phyloP scores from a whole-genome alignment of 2,329 filamentous ascomycete genomes.

The Raffaelea arxii region DNA sequence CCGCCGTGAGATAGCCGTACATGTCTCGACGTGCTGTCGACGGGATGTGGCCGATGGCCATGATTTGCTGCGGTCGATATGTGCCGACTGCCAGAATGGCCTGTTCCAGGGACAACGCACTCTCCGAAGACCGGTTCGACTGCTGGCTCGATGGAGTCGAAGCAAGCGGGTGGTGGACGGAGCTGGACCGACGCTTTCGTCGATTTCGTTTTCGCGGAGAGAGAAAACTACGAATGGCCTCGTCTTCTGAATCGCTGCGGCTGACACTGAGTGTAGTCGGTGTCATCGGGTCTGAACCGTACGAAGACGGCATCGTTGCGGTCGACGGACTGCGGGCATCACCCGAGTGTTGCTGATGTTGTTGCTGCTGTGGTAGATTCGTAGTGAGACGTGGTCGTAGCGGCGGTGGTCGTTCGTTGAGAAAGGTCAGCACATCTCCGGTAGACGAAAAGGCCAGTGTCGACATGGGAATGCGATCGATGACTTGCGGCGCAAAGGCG shows the following conservation, averaged over 20 bases:
- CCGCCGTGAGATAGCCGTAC: slow-evolving; percentile 46
- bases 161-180: slow-evolving; percentile 37
- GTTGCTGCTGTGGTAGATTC: neutral
- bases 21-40: slow-evolving; percentile 37
- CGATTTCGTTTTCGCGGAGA: slow-evolving; percentile 30
- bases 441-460: slow-evolving; percentile 49
- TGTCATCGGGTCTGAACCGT: slow-evolving; percentile 39
- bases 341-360: neutral
- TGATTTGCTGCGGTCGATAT: slow-evolving; percentile 51
- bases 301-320: slow-evolving; percentile 23
- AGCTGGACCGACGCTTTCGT: slow-evolving; percentile 31
- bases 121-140: slow-evolving; percentile 11
- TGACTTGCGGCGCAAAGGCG: slow-evolving; percentile 51
- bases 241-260: slow-evolving; percentile 56
- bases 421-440: slow-evolving; percentile 51
- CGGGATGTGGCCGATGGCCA: slow-evolving; percentile 51
- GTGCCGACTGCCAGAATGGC: slow-evolving; percentile 46
- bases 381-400: slow-evolving; percentile 29
- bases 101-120: slow-evolving; percentile 41
- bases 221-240: slow-evolving; percentile 51
- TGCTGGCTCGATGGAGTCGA: slow-evolving; percentile 38
- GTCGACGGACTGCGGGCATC: neutral
- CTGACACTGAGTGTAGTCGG: slow-evolving; percentile 41
- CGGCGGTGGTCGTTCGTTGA: slow-evolving; percentile 45
- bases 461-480: slow-evolving; percentile 53